Evolutionary conservation across 176 grass and related monocot species (phyloP), one percentile per base, ranked within the genome.

Genomic region (Paspalum notatum): DNA sequence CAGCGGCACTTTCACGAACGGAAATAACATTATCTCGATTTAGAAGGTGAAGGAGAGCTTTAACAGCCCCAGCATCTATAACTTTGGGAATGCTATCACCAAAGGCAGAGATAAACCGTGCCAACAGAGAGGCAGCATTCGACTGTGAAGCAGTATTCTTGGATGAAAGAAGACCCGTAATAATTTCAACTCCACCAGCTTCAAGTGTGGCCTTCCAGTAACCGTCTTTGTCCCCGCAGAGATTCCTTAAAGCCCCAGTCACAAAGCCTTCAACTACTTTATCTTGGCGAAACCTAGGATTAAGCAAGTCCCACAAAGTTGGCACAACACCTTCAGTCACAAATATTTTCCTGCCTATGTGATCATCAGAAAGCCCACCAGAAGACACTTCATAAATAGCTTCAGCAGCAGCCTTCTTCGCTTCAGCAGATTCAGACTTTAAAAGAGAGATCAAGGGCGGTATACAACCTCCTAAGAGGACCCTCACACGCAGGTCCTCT

Each of bases 261-360:
- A 98, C 86, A 93, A 89, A 98, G 9, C 95, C 92, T 78, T 98
- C 92, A 52, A 98, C 95, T 73, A 92, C 86, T 78, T 43, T 88
- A 69, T 93, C 90, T 86, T 98, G 95, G 51, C 61, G 74, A 54
- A 73, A 85, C 63, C 67, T 89, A 63, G 92, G 72, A 73, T 88
- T 98, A 38, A 98, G 90, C 83, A 94, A 70, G 63, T 91, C 85
- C 95, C 95, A 98, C 4, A 98, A 75, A 71, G 92, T 98, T 1
- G 92, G 95, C 42, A 98, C 92, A 14, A 98, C 95, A 65, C 86
- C 92, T 85, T 98, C 95, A 25, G 92, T 98, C 41, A 95, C 92
- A 86, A 98, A 98, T 88, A 98, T 98, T 92, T 95, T 95, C 84
- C 91, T 95, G 51, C 96, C 92, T 85, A 98, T 93, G 76, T 98